A percentile compares a stretch with the other conserved stretches of the same genome.
Conservation (phyloP, 345 rosid species). For the Stellera chamaejasme region DNA sequence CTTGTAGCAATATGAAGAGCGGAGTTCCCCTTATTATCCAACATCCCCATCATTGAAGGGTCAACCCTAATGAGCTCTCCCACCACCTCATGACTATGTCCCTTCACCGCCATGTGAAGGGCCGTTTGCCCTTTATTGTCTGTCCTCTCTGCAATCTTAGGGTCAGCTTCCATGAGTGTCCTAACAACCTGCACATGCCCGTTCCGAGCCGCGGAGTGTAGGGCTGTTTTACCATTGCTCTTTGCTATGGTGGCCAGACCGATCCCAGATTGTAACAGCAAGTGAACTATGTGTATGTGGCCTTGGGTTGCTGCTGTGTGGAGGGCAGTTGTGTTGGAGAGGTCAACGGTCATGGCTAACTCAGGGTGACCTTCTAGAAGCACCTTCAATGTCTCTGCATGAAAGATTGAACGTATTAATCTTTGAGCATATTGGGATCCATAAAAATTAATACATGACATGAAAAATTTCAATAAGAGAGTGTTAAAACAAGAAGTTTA, state of each 20-base stretch:
- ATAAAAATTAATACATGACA: no score
- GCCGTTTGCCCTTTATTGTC: slow-evolving; percentile 92
- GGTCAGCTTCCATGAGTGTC: slow-evolving; percentile 50
- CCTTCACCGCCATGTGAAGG: slow-evolving; percentile 90
- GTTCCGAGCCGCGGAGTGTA: slow-evolving; percentile 80
- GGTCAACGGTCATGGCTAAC: slow-evolving; percentile 78
- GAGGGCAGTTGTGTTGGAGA: slow-evolving; percentile 60
- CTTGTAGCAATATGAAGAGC: slow-evolving; percentile 66
- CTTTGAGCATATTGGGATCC: no score
- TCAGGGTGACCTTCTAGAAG: slow-evolving; percentile 74
- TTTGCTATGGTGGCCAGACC: slow-evolving; percentile 66
- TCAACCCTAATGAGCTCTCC: slow-evolving; percentile 54
- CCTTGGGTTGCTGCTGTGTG: slow-evolving; percentile 87
- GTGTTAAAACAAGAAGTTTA: no score
- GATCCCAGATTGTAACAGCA: slow-evolving; percentile 52
- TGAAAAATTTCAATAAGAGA: no score
- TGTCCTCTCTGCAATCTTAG: slow-evolving; percentile 37
- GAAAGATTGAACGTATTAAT: not conserved
- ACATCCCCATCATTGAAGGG: slow-evolving; percentile 44
- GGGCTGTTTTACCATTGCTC: slow-evolving; percentile 77
- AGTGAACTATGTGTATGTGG: slow-evolving; percentile 48
- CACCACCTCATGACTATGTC: slow-evolving; percentile 53
- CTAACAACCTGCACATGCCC: slow-evolving; percentile 65
- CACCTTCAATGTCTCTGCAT: slow-evolving; percentile 52
- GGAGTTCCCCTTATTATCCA: slow-evolving; percentile 70